Evolutionary conservation across 345 rosid genomes (phyloP).

Genomic region (Balakata baccata): DNA sequence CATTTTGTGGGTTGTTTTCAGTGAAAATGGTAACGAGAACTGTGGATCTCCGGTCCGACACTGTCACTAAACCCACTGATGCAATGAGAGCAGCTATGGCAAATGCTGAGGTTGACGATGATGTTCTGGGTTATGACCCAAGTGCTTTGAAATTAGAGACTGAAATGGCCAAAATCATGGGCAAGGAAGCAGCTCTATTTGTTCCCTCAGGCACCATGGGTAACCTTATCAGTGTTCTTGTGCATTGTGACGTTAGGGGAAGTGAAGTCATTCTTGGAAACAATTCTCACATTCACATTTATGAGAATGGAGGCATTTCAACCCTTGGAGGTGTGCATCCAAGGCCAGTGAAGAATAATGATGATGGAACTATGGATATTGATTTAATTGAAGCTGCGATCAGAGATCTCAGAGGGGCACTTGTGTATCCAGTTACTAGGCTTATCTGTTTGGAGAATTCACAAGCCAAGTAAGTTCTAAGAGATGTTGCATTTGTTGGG

Average conservation of each 20-base stretch:
- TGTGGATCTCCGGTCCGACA: slow-evolving; percentile 91
- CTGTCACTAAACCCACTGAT: slow-evolving; percentile 83
- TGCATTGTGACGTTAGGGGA: slow-evolving; percentile 83
- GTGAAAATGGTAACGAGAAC: slow-evolving; percentile 58
- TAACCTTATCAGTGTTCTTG: slow-evolving; percentile 84
- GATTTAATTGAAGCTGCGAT: slow-evolving; percentile 70
- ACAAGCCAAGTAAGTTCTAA: slow-evolving; percentile 70
- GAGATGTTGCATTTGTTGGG: too few species aligned
- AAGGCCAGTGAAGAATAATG: slow-evolving; percentile 65
- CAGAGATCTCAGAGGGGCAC: slow-evolving; percentile 62
- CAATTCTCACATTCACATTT: slow-evolving; percentile 71
- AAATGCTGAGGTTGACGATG: slow-evolving; percentile 87
- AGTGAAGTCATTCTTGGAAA: slow-evolving; percentile 92
- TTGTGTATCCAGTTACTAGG: slow-evolving; percentile 76
- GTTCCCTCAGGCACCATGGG: slow-evolving; percentile 98
- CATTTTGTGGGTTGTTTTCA: slow-evolving; percentile 13
- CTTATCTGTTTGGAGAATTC: slow-evolving; percentile 91
- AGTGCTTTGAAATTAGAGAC: slow-evolving; percentile 57
- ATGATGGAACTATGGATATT: slow-evolving; percentile 79
- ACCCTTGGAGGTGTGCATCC: slow-evolving; percentile 94
- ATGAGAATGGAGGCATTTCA: slow-evolving; percentile 84
- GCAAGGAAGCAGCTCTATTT: slow-evolving; percentile 86
- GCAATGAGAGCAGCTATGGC: slow-evolving; percentile 92
- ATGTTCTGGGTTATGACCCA: slow-evolving; percentile 69
- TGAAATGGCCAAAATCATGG: slow-evolving; percentile 63